Evolutionary conservation across 1,139 yeast genomes (phyloP), one percentile per base, ranked within the genome.

Genomic region (Nakaseomyces delphensis): DNA sequence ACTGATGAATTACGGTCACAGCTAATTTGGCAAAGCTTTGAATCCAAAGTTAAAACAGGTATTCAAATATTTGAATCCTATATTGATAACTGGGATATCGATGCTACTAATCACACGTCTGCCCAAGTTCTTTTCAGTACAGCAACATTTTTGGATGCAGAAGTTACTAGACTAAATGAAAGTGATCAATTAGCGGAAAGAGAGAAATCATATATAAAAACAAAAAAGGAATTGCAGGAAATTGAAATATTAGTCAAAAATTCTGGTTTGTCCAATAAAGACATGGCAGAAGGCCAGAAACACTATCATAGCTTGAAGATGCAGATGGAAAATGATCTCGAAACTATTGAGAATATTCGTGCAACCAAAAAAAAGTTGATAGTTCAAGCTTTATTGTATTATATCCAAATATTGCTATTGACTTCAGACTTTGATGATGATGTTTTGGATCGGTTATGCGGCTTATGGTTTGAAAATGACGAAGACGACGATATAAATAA

Each of bases 401-500:
- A 82, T 54, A 57, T 86, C 44, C 68, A 66, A 40, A 68, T 84
- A 39, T 64, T 81, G 24, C 61, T 69, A 2, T 62, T 67, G 19
- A 58, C 71, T 36, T 74, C 70, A 31, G 67, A 65, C 11, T 70
- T 67, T 46, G 73, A 72, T 40, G 76, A 72, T 43, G 81, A 77
- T 45, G 81, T 77, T 45, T 66, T 83, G 41, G 95, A 86, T 51
- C 73, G 84, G 43, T 81, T 89, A 48, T 80, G 89, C 57, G 83
- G 93, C 0, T 61, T 89, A n/a, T 89, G 96, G 95, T 68, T 91
- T 35, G 84, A 82, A 46, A 72, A 74, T 51, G 69, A 77, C 3
- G 59, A 59, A 4, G 68, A 69, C 39, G 71, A 64, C 1, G 61
- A 56, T 0, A 57, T 77, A 5, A 75, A 73, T 50, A 45, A 47